phyloP scores from a whole-genome alignment of 768 basidiomycete species.

The Leccinum imitatum region DNA sequence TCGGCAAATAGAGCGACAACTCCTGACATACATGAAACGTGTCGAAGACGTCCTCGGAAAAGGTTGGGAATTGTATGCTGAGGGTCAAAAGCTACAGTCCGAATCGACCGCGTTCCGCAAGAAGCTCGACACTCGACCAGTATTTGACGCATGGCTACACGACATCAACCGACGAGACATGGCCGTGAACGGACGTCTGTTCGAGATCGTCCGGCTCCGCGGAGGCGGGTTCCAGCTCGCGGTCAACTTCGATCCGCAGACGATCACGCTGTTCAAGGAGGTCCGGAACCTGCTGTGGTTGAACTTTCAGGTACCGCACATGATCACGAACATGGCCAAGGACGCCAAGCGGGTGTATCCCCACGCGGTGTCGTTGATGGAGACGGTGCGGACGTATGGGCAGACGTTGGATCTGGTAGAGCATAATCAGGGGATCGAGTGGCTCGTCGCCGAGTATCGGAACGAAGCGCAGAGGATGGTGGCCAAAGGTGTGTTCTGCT shows the following conservation, averaged over 20 bases:
- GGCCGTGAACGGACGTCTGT: conserved; percentile 87
- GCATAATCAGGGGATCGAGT: conserved; percentile 86
- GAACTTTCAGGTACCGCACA: conserved; percentile 92
- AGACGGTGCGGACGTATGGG: conserved; percentile 96
- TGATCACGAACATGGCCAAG: conserved; percentile 95
- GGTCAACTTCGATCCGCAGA: conserved; percentile 98
- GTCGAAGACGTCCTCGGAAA: conserved; percentile 98
- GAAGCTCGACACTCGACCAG: conserved; percentile 91
- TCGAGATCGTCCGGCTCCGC: conserved; percentile 80
- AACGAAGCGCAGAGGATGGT: conserved; percentile 95
- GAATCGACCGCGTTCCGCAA: conserved; percentile 90
- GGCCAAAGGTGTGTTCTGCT: conserved; percentile 65
- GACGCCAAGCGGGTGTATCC: conserved; percentile 98
- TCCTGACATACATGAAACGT: conserved; percentile 96
- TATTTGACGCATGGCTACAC: conserved; percentile 95
- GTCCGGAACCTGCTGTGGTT: conserved; percentile 76
- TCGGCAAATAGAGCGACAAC: conserved; percentile 95
- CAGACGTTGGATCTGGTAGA: conserved; percentile 94
- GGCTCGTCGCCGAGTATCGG: conserved; percentile 92
- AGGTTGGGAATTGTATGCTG: conserved; percentile 99
- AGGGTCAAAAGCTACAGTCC: conserved; percentile 94
- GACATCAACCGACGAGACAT: conserved; percentile 94
- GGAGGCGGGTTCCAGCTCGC: conserved; percentile 83
- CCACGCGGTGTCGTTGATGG: conserved; percentile 97
- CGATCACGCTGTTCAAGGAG: conserved; percentile 98